Evolutionary conservation across 1,139 yeast genomes (phyloP).

Genomic region (Saccharomycopsis crataegensis): DNA sequence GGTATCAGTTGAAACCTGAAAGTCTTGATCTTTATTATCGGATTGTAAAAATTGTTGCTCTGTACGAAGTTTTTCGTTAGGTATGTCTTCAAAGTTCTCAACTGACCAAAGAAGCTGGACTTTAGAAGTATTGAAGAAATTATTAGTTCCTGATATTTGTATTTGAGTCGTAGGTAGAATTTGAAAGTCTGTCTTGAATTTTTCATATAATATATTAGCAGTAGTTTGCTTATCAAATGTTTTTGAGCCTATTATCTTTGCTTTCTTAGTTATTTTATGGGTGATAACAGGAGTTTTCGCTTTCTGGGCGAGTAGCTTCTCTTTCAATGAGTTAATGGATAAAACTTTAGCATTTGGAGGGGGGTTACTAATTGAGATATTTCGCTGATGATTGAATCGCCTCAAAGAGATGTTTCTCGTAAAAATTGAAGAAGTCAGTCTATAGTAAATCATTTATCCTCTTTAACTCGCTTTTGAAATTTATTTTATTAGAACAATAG

Average conservation of each 20-base stretch:
- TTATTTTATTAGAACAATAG: too few species aligned
- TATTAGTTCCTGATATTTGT: slow-evolving; percentile 21
- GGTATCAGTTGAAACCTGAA: too few species aligned
- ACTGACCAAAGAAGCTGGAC: slow-evolving; percentile 55
- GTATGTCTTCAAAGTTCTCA: slow-evolving; percentile 44
- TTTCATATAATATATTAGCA: not conserved
- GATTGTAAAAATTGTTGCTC: not conserved
- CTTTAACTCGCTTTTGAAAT: too few species aligned
- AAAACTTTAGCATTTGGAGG: too few species aligned
- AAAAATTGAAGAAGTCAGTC: too few species aligned
- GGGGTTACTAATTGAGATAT: too few species aligned
- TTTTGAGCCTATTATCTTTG: not conserved
- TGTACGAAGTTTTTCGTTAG: slow-evolving; percentile 40
- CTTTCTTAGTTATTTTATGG: slow-evolving; percentile 31
- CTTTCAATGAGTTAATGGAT: not conserved
- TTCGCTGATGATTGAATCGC: too few species aligned
- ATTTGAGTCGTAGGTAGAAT: slow-evolving; percentile 2
- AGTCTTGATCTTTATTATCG: too few species aligned
- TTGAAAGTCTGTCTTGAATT: slow-evolving; percentile 11
- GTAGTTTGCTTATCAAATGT: not conserved
- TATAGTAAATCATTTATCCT: too few species aligned
- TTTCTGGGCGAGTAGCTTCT: slow-evolving; percentile 37
- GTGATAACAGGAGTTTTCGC: slow-evolving; percentile 45
- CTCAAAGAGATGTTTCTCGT: too few species aligned
- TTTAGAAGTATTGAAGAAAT: slow-evolving; percentile 39